Conservation (phyloP, 148 eudicot genomes). For the Dianthus caryophyllus region DNA sequence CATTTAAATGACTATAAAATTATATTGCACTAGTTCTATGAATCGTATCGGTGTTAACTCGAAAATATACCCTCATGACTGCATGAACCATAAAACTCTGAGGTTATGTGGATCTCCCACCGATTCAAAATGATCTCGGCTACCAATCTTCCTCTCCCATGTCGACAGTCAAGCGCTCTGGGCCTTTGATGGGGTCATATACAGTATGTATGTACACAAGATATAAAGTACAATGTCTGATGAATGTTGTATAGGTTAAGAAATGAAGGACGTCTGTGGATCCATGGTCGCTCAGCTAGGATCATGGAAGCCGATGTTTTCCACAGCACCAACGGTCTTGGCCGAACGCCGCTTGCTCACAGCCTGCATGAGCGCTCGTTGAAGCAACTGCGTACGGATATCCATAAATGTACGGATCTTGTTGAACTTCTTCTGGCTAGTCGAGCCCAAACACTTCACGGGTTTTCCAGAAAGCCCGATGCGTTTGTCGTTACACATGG, state of each 20-base stretch:
- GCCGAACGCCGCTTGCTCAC: conserved; percentile 46
- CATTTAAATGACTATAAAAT: too few relatives aligned
- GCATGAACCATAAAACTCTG: background rate
- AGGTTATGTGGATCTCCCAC: background rate
- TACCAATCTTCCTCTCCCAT: background rate
- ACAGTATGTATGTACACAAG: background rate
- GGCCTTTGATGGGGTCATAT: background rate
- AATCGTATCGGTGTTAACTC: too few relatives aligned
- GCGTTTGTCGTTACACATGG: conserved; percentile 15
- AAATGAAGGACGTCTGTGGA: too few relatives aligned
- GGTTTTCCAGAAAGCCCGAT: background rate
- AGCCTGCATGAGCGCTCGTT: conserved; percentile 51
- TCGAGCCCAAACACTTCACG: conserved; percentile 19
- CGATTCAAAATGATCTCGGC: background rate
- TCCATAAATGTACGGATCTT: conserved; percentile 51
- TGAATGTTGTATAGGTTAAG: too few relatives aligned
- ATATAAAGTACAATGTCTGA: background rate
- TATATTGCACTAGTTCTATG: too few relatives aligned
- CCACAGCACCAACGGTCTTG: conserved; percentile 76
- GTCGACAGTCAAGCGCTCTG: too few relatives aligned
- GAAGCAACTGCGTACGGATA: conserved; percentile 67
- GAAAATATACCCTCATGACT: too few relatives aligned
- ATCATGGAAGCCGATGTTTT: conserved; percentile 51
- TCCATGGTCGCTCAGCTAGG: conserved; percentile 21
- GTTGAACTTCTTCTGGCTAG: conserved; percentile 26